phyloP scores from a whole-genome alignment of 257 asterid genomes.

The Capsicum chinense region DNA sequence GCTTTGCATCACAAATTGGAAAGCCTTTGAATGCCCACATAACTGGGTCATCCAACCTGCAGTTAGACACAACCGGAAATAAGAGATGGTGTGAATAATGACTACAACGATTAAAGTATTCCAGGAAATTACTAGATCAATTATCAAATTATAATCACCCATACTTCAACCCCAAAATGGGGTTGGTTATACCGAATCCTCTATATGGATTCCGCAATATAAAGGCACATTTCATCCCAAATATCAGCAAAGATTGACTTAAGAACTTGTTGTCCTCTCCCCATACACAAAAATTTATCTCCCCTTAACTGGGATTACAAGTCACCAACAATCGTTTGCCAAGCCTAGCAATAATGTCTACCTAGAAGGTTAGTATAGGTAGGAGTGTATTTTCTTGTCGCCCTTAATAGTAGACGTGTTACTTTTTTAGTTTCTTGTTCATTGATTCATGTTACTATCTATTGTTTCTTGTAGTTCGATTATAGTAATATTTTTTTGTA shows the following conservation, averaged over 20 bases:
- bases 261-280: not conserved
- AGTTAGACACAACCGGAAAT: constrained; percentile 25
- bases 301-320: not conserved
- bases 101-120: not conserved
- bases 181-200: not conserved
- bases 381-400: no score
- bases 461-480: no score
- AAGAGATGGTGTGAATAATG: not conserved
- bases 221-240: not conserved
- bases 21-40: constrained; percentile 93
- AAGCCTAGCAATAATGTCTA: not conserved
- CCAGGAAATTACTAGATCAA: not conserved
- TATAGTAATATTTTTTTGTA: no score
- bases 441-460: no score
- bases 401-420: no score
- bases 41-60: constrained; percentile 94
- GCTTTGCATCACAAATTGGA: constrained; percentile 64
- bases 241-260: not conserved
- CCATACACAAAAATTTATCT: not conserved
- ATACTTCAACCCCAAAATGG: not conserved
- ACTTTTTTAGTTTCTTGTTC: no score
- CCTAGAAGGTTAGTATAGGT: not conserved
- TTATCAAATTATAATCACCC: not conserved
- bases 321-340: not conserved
- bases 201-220: not conserved